These are phyloP conservation scores for Talaromyces trachyspermus DNA, from an alignment of 495 filamentous ascomycete genomes.

Conservation along the genomic window DNA sequence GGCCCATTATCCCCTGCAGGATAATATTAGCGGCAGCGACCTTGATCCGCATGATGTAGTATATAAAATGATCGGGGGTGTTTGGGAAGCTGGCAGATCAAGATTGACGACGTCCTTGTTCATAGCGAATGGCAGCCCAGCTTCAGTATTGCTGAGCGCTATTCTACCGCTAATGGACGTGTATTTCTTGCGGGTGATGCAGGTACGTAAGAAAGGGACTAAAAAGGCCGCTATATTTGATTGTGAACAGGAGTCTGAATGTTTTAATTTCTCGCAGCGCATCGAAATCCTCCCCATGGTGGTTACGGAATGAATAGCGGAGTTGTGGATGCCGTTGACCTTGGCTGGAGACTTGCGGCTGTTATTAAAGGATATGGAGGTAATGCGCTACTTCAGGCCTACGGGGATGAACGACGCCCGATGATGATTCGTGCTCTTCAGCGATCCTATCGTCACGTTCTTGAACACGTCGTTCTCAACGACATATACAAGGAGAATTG, in stretches of 20 bases:
- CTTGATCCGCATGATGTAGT: constrained; percentile 16
- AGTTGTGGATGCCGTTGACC: constrained; percentile 21
- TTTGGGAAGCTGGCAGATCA: constrained; percentile 9
- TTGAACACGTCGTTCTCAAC: constrained; percentile 36
- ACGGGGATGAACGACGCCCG: constrained; percentile 18
- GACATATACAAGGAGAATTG: background rate
- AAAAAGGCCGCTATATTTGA: background rate
- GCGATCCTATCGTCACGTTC: constrained; percentile 33
- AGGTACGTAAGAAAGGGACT: constrained; percentile 7
- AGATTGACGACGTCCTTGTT: constrained; percentile 27
- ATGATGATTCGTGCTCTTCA: constrained; percentile 10
- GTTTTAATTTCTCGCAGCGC: constrained; percentile 21
- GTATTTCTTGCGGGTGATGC: constrained; percentile 49
- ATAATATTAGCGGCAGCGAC: constrained; percentile 1
- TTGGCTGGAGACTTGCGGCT: constrained; percentile 25
- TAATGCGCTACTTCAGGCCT: constrained; percentile 12
- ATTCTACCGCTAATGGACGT: constrained; percentile 14
- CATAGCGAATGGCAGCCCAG: constrained; percentile 16
- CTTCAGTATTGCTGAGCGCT: constrained; percentile 15
- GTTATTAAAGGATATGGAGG: constrained; percentile 19
- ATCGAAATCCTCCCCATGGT: constrained; percentile 41
- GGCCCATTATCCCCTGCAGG: constrained; percentile 13
- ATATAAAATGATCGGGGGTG: constrained; percentile 20
- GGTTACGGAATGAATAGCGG: constrained; percentile 31
- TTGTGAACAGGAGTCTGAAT: background rate